A percentile compares a stretch with the other conserved stretches of the same genome.
Evolutionary conservation across 225 moss, liverwort and hornwort genomes (phyloP).

Genomic region (Rhytidiadelphus loreus): DNA sequence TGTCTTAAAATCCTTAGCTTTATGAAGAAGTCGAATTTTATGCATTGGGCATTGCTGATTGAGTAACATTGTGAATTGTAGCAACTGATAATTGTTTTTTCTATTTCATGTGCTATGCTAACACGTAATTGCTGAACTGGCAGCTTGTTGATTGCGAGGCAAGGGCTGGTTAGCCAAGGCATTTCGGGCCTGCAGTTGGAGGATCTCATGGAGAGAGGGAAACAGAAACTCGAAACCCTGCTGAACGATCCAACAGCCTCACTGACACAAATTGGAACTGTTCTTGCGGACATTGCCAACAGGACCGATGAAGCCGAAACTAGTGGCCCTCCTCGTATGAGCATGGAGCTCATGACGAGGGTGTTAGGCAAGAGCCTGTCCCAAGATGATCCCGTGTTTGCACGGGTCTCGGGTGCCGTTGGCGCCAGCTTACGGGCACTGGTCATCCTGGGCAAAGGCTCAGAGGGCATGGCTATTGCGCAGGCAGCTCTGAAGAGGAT

Average conservation of each 20-base stretch:
- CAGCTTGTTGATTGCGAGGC: constrained; percentile 86
- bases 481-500: constrained; percentile 73
- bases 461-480: constrained; percentile 53
- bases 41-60: background rate
- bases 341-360: constrained; percentile 66
- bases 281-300: constrained; percentile 72
- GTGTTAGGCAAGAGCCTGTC: constrained; percentile 82
- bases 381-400: constrained; percentile 73
- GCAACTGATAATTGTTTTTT: background rate
- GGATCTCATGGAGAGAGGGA: constrained; percentile 53
- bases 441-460: constrained; percentile 59
- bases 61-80: background rate
- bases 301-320: constrained; percentile 12
- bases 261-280: constrained; percentile 56
- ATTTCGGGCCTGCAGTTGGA: constrained; percentile 54
- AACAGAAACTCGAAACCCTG: constrained; percentile 60
- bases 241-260: constrained; percentile 58
- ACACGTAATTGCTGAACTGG: background rate
- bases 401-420: constrained; percentile 73
- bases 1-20: background rate
- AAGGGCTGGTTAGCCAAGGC: constrained; percentile 75
- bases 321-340: constrained; percentile 20
- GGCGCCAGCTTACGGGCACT: constrained; percentile 66
- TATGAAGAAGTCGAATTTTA: background rate
- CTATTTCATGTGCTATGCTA: background rate